Conservation (phyloP, 345 rosid species). For the Lepidium africanum region DNA sequence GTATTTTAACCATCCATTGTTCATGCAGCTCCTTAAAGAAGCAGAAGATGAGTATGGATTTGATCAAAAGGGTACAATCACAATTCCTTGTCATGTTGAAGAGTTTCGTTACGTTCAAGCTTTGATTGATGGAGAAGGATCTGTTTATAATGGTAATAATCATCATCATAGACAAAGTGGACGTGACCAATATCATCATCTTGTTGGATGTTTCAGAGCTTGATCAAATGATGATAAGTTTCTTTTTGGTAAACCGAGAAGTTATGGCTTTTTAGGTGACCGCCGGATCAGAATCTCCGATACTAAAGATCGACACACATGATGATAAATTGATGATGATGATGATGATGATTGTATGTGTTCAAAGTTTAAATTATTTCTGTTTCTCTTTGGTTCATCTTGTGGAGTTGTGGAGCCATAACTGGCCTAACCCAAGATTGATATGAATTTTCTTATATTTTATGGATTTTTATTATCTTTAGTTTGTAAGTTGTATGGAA, state of each 20-base stretch:
- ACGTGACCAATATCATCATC: conserved; percentile 29
- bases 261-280: too few relatives aligned
- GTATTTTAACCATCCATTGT: conserved; percentile 55
- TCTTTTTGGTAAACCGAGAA: too few relatives aligned
- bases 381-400: not conserved
- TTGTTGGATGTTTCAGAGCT: conserved; percentile 61
- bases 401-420: conserved; percentile 36
- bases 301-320: not conserved
- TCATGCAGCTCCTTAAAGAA: conserved; percentile 50
- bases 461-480: not conserved
- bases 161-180: conserved; percentile 21
- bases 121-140: conserved; percentile 54
- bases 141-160: too few relatives aligned
- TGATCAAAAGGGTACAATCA: conserved; percentile 57
- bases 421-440: conserved; percentile 30
- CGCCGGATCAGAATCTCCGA: too few relatives aligned
- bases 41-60: conserved; percentile 61
- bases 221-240: conserved; percentile 11
- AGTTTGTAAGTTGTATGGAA: conserved; percentile 1
- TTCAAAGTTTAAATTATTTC: not conserved
- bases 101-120: conserved; percentile 49
- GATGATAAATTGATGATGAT: too few relatives aligned
- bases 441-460: not conserved
- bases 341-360: not conserved
- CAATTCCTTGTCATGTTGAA: conserved; percentile 51